These are phyloP conservation scores for Exserohilum rostratum DNA, from an alignment of 2,329 filamentous ascomycete genomes.

Conservation along the genomic window DNA sequence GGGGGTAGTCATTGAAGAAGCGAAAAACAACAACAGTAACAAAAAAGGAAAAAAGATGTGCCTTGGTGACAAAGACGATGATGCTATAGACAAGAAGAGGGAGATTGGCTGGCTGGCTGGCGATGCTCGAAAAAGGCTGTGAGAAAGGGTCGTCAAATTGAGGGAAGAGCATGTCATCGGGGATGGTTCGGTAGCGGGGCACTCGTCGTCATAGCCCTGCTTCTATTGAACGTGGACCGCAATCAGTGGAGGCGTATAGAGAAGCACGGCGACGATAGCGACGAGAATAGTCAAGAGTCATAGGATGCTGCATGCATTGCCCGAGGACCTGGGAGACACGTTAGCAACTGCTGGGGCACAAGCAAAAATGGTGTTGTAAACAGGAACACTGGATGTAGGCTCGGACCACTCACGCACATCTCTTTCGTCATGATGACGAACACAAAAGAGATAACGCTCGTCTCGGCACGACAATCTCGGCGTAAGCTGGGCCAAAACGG, in stretches of 20 bases:
- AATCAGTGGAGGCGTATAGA: constrained; percentile 14
- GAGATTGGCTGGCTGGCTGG: not conserved
- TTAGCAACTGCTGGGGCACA: constrained; percentile 12
- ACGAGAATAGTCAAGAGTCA: constrained; percentile 39
- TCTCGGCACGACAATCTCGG: not conserved
- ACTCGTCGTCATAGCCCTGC: constrained; percentile 6
- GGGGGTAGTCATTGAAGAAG: constrained; percentile 41
- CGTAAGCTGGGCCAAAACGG: constrained; percentile 8
- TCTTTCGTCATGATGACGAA: constrained; percentile 13
- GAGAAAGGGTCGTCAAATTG: constrained; percentile 4
- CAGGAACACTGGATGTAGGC: not conserved
- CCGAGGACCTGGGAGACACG: constrained; percentile 32
- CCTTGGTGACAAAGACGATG: not conserved
- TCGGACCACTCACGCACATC: constrained; percentile 7
- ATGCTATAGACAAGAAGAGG: constrained; percentile 4
- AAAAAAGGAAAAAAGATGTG: not conserved
- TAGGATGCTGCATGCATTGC: constrained; percentile 43
- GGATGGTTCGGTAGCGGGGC: not conserved
- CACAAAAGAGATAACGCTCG: constrained; percentile 4
- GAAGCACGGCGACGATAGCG: constrained; percentile 26
- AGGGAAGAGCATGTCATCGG: constrained; percentile 1
- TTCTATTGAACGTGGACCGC: not conserved
- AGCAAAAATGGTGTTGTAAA: not conserved
- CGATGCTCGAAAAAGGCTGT: not conserved
- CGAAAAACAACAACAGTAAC: constrained; percentile 19